Percentiles rank a stretch among this genome's conserved stretches.
Evolutionary conservation across 2,329 filamentous ascomycete genomes (phyloP).

Genomic region (Fusarium chlamydosporum): DNA sequence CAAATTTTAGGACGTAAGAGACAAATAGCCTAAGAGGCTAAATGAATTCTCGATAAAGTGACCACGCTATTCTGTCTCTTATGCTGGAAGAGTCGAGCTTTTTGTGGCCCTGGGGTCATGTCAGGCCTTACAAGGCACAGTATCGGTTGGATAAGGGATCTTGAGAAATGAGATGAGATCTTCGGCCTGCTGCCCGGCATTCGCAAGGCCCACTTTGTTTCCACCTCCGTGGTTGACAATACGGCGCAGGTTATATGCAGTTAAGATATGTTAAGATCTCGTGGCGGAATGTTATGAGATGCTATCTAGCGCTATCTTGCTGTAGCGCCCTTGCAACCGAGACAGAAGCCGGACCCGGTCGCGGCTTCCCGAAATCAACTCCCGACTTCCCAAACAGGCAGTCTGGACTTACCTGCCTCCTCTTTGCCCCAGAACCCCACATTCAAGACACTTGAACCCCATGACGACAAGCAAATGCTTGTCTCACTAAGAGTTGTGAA

Average conservation of each 20-base stretch:
- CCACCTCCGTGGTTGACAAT: constrained; percentile 16
- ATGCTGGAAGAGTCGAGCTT: too few species aligned
- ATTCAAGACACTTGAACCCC: constrained; percentile 33
- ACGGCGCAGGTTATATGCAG: background rate
- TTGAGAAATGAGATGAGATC: constrained; percentile 22
- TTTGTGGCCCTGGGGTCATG: too few species aligned
- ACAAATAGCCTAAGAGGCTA: too few species aligned
- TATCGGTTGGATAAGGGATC: constrained; percentile 4
- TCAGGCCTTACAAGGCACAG: too few species aligned
- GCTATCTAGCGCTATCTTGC: constrained; percentile 26
- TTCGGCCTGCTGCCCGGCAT: constrained; percentile 33
- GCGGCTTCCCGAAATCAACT: constrained; percentile 51
- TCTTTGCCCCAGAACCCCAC: constrained; percentile 50
- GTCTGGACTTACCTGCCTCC: constrained; percentile 37
- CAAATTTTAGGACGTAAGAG: too few species aligned
- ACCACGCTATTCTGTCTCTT: too few species aligned
- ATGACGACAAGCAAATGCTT: constrained; percentile 37
- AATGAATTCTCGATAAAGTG: too few species aligned
- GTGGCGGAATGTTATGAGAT: rapidly evolving
- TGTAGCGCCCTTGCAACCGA: constrained; percentile 38
- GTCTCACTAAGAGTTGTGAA: constrained; percentile 19
- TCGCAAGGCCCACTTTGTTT: constrained; percentile 12
- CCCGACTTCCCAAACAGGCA: constrained; percentile 50
- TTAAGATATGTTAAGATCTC: constrained; percentile 25
- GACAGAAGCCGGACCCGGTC: constrained; percentile 47